Base-by-base conservation (phyloP, 129 eudicot species). In the Lactuca saligna region DNA sequence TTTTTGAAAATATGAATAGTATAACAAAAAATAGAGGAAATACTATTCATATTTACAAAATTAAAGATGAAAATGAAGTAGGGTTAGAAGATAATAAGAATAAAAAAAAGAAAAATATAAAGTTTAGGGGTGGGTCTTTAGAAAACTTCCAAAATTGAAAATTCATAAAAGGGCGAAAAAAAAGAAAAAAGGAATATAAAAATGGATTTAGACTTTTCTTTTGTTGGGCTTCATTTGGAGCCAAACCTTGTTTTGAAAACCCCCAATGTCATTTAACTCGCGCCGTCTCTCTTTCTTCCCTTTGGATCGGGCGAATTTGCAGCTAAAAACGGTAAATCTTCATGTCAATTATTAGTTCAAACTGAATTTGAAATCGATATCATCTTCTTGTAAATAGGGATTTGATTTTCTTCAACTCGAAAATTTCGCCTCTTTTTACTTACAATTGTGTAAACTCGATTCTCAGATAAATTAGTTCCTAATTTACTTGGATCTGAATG, bases 151-250 rank as follows among this genome's bases (percentile, higher is more conserved):
- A 49, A 25, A 25, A 65, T n/a, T 31, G 57, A 60, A 41, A 70
- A 58, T 57, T 38, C 15, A 49, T 34, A 71, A 25, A 20, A 25
- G 1, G 2, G 29, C 2, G 0, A 25, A 25, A 1, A 25, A 25
- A 25, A 25, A 1, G 29, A 25, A 39, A 5, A 39, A 39, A 7
- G 1, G 1, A 7, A 46, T 1, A 46, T 13, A 13, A 68, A 12
- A 37, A 7, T 25, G 61, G 20, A 35, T 9, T 39, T 51, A 61
- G 29, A 63, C 56, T 72, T 62, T 7, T 51, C 1, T 33, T 57
- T 56, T 37, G 73, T 53, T 73, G 78, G 78, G 78, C 78, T 75
- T 70, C 49, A 57, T 59, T 75, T 60, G 75, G 80, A 75, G 80
- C 80, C 80, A 75, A 75, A 68, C 75, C 60, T 51, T 12, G 17